Evolutionary conservation across 495 filamentous ascomycete species (phyloP), one percentile per base, ranked within the genome.

Genomic region (Penicillium herquei): DNA sequence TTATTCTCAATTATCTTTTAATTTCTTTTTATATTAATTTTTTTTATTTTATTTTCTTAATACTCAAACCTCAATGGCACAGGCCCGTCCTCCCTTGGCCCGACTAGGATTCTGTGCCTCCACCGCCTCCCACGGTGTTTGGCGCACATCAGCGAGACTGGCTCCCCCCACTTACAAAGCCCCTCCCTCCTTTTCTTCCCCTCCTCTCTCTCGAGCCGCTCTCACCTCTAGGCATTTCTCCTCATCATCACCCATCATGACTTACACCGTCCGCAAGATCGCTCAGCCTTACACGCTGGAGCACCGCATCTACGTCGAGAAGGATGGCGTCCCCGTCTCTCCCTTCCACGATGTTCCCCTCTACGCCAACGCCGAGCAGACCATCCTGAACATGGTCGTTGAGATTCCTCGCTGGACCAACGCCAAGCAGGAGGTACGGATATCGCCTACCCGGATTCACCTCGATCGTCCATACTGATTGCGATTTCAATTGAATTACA

Each of bases 351-450:
- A 99, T 65, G 90, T 99, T 55, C 95, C 95, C 39, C 88, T 99
- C 66, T 98, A 89, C 64, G 94, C 95, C 83, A 96, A 99, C 70
- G 77, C 86, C 70, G 86, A 95, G 79, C 82, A 96, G 81, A 95
- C 87, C 63, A 74, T 99, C 66, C 82, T 98, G 66, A 99, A 99
- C 85, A 99, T 99, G 95, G 77, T 99, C 49, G 95, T 98, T 57
- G 95, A 98, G 85, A 96, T 98, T 67, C 95, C 95, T 42, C 85
- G 95, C 77, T 99, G 95, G 95, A 96, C 92, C 72, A 99, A 99
- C 79, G 95, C 88, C 63, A 99, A 99, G 87, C 87, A 92, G 75
- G 94, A 98, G 88, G 93, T 95, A 79, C 51, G 69, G 43, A 31
- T 39, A 16, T 16, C 32, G 2, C 43, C 32, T 48, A 1, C 10